A percentile compares a stretch with the other conserved stretches of the same genome.
These are phyloP conservation scores for Hygrocybe coccinea DNA, from an alignment of 768 basidiomycete species.

Conservation along the genomic window DNA sequence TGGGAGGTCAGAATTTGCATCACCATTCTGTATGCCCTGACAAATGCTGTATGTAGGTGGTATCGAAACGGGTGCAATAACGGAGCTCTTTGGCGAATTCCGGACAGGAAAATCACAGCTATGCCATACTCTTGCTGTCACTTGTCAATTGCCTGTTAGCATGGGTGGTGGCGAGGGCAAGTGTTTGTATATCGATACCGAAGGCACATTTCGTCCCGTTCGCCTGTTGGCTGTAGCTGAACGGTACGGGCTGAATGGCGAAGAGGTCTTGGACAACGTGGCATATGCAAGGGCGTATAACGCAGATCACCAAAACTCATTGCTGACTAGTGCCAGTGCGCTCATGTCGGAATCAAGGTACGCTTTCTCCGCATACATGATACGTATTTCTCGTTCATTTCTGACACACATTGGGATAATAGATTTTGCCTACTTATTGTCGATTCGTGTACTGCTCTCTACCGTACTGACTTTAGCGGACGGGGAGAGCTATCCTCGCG, in stretches of 20 bases:
- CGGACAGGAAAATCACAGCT: constrained; percentile 97
- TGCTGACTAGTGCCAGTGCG: constrained; percentile 90
- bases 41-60: constrained; percentile 73
- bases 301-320: constrained; percentile 90
- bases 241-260: constrained; percentile 92
- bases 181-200: constrained; percentile 97
- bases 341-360: constrained; percentile 98
- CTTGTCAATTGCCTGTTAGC: constrained; percentile 92
- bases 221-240: constrained; percentile 93
- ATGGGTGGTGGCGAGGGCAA: constrained; percentile 99
- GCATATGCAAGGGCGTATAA: constrained; percentile 99
- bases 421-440: constrained; percentile 97
- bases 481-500: constrained; percentile 92
- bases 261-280: constrained; percentile 97
- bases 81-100: constrained; percentile 97
- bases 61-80: constrained; percentile 97
- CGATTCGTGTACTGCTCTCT: constrained; percentile 93
- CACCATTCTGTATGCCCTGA: no score
- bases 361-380: constrained; percentile 11
- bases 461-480: constrained; percentile 93
- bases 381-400: constrained; percentile 15
- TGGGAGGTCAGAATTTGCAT: constrained; percentile 73
- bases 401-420: constrained; percentile 6
- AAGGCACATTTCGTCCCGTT: constrained; percentile 97
- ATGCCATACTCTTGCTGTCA: constrained; percentile 96